Evolutionary conservation across 2,329 filamentous ascomycete species (phyloP), one percentile per base, ranked within the genome.

Genomic region (Claviceps sp.): DNA sequence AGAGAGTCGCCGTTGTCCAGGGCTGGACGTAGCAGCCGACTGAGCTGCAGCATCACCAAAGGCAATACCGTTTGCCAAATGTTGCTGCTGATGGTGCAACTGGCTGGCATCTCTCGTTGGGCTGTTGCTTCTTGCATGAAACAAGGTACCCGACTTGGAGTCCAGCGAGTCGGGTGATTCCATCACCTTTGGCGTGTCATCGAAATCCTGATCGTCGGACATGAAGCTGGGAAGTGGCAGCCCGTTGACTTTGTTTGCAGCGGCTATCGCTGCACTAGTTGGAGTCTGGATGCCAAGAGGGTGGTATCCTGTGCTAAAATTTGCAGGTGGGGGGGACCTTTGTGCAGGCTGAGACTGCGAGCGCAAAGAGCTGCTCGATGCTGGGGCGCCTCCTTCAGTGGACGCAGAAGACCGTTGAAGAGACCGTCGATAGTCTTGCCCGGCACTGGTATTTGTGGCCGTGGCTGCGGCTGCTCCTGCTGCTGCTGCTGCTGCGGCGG

Each of bases 271-370:
- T 2, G 68, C 58, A 13, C 68, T 69, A 47, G 67, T 67, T 22
- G 70, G 59, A 42, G 69, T 56, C 57, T 69, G 67, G 50, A 58
- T 60, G 11, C 60, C 61, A 19, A 61, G 56, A 17, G 42, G 34
- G 6, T 55, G 56, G 52, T 64, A 64, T 4, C 57, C 58, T 11
- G 57, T 50, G 1, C 56, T 50, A 16, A 59, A 52, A 42, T 61
- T 54, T 52, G 61, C 54, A 59, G 70, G 56, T 47, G 65, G 59
- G 57, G 70, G 67, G 57, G 70, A 67, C 34, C 78, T 70, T 38
- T 77, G 75, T 2, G 80, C 80, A 24, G 81, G 81, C 61, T 84
- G 81, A n/a, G 81, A 84, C 61, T 84, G 81, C 26, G 81, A 84
- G 56, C 81, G 73, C 55, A 81, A 63, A n/a, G 78, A 70, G 57